These are phyloP conservation scores for Quercus bicolor DNA, from an alignment of 306 rosid species.

Conservation along the genomic window DNA sequence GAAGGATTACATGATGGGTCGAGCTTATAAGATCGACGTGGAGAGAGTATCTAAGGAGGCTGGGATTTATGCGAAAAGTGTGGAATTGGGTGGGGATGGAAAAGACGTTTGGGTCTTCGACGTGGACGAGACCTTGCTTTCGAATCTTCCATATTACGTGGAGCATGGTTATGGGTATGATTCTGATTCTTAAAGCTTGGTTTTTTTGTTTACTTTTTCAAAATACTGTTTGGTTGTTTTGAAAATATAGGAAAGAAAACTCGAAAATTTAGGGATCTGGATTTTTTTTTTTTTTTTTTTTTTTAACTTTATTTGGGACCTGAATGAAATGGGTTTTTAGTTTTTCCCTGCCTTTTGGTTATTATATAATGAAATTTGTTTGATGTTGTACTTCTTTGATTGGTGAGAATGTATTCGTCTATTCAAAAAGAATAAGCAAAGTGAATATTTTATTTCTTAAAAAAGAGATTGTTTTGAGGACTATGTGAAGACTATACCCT, in stretches of 20 bases:
- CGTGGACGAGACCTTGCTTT: constrained; percentile 80
- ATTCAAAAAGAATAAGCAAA: not conserved
- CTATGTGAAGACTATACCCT: not conserved
- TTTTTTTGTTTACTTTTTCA: not conserved
- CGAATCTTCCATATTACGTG: constrained; percentile 82
- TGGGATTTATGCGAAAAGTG: constrained; percentile 42
- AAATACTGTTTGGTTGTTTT: not conserved
- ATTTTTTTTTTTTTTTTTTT: not conserved
- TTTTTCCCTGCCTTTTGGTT: not conserved
- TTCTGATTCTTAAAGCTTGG: not conserved
- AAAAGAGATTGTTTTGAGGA: not conserved
- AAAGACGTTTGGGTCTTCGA: constrained; percentile 84
- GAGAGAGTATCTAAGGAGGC: constrained; percentile 64
- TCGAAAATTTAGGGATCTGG: not conserved
- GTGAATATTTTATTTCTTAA: not conserved
- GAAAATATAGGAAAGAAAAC: not conserved
- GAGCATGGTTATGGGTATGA: constrained; percentile 75
- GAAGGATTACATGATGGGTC: constrained; percentile 54
- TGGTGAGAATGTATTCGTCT: not conserved
- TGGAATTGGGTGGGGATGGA: constrained; percentile 55
- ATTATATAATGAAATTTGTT: not conserved
- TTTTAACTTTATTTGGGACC: not conserved
- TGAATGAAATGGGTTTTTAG: not conserved
- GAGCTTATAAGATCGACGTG: constrained; percentile 49
- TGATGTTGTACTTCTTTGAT: not conserved